Evolutionary conservation across 768 basidiomycete genomes (phyloP), one percentile per base, ranked within the genome.

Genomic region (Stropharia rugosoannulata): DNA sequence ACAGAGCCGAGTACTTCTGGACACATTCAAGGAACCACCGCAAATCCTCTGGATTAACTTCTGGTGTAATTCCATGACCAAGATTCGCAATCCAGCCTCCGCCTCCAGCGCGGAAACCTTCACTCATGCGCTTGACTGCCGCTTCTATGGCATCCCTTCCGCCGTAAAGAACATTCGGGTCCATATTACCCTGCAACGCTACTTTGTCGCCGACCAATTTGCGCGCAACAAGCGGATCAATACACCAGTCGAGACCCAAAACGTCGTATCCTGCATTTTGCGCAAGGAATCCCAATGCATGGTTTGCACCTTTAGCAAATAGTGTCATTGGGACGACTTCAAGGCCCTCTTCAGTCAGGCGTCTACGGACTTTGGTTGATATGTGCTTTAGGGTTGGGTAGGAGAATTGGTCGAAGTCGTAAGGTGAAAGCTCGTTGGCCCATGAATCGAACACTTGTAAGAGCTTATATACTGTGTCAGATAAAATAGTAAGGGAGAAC

Each of bases 381-480:
- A 98, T 95, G 63, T 84, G 82, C 44, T 77, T 71, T 38, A 94
- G 78, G 13, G 88, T 82, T 7, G 95, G 95, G 58, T 90, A 81
- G 43, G 95, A 89, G 73, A 97, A 98, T 48, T 78, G 75, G 29
- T 72, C 69, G 72, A 96, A 98, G 68, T 98, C 91, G 65, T 91
- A 75, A 2, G 89, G 93, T 3, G 95, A 88, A 55, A 99, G 80
- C 67, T 97, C 95, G 48, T 91, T 90, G 8, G 92, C 97, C 83
- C 90, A 93, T 1, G 97, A 98, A 71, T 99, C 97, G 65, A 99
- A 99, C 11, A 99, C 81, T 83, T 99, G 97, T 5, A 98, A 78
- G 44, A 97, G 78, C 95, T 99, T 63, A 15, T 44, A 51, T 51
- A 29, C 11, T n/a, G 36, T 50, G 11, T 49, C 41, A 50, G 39